A percentile compares a stretch with the other conserved stretches of the same genome.
These are phyloP conservation scores for Phytopythium boreale DNA, from an alignment of 352 stramenopile genomes.

Conservation along the genomic window DNA sequence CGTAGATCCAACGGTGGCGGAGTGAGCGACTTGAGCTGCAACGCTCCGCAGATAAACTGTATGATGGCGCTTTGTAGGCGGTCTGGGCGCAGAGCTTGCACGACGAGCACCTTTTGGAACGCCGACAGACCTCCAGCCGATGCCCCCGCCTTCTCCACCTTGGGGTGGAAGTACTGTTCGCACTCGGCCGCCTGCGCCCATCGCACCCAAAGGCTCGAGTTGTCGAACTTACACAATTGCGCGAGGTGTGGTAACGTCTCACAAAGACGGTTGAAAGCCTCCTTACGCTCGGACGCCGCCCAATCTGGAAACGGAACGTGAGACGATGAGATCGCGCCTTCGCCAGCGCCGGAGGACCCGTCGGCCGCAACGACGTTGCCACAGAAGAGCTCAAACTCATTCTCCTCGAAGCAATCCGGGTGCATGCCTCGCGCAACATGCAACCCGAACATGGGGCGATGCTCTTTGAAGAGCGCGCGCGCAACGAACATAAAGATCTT, in stretches of 20 bases:
- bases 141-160: slow-evolving; percentile 62
- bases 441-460: slow-evolving; percentile 92
- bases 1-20: slow-evolving; percentile 82
- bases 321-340: slow-evolving; percentile 2
- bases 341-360: background rate
- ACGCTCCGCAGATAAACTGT: slow-evolving; percentile 86
- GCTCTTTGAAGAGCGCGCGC: slow-evolving; percentile 91
- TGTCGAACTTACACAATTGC: slow-evolving; percentile 81
- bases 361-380: slow-evolving; percentile 41
- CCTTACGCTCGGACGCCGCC: slow-evolving; percentile 82
- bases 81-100: slow-evolving; percentile 90
- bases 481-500: slow-evolving; percentile 92
- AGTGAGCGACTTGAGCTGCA: slow-evolving; percentile 86
- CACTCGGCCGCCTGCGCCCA: slow-evolving; percentile 89
- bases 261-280: slow-evolving; percentile 76
- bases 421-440: slow-evolving; percentile 94
- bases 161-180: slow-evolving; percentile 89
- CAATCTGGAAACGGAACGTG: slow-evolving; percentile 54
- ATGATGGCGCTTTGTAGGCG: slow-evolving; percentile 88
- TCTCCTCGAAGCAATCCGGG: slow-evolving; percentile 87
- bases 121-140: slow-evolving; percentile 54
- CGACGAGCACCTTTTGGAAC: slow-evolving; percentile 93
- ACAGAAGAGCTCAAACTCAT: slow-evolving; percentile 93
- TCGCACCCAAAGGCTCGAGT: slow-evolving; percentile 82
- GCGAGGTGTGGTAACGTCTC: slow-evolving; percentile 70